A percentile compares a stretch with the other conserved stretches of the same genome.
These are phyloP conservation scores for Colletotrichum lupini DNA, from an alignment of 2,329 filamentous ascomycete species.

Conservation along the genomic window DNA sequence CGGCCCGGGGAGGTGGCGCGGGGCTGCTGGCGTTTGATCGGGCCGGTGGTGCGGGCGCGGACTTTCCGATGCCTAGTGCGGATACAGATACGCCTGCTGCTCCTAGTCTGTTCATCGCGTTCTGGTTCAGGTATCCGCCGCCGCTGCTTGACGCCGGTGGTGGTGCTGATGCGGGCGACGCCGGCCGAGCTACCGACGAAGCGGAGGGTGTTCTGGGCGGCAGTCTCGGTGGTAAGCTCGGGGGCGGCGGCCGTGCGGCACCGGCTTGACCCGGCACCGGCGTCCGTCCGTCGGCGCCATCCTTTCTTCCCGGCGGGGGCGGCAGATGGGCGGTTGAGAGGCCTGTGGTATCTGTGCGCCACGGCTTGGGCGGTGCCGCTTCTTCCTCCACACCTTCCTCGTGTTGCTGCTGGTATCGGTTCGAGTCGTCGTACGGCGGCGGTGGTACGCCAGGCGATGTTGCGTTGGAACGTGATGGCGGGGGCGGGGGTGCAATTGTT, in stretches of 20 bases:
- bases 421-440: slow-evolving; percentile 34
- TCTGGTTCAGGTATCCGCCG: slow-evolving; percentile 57
- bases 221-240: slow-evolving; percentile 77
- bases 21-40: slow-evolving; percentile 44
- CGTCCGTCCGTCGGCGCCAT: slow-evolving; percentile 49
- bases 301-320: slow-evolving; percentile 71
- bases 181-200: slow-evolving; percentile 34
- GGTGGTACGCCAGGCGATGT: slow-evolving; percentile 48
- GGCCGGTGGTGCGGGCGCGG: slow-evolving; percentile 37
- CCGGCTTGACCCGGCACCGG: slow-evolving; percentile 40
- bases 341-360: slow-evolving; percentile 76
- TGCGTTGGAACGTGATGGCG: slow-evolving; percentile 43
- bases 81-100: slow-evolving; percentile 83
- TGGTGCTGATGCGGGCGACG: slow-evolving; percentile 49
- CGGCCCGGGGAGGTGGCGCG: slow-evolving; percentile 40
- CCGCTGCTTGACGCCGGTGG: slow-evolving; percentile 37
- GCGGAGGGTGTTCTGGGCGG: slow-evolving; percentile 59
- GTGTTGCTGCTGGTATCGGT: slow-evolving; percentile 31
- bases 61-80: slow-evolving; percentile 75
- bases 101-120: slow-evolving; percentile 73
- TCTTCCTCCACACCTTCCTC: slow-evolving; percentile 49
- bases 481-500: slow-evolving; percentile 33
- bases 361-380: slow-evolving; percentile 69
- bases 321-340: slow-evolving; percentile 76
- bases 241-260: slow-evolving; percentile 57